Evolutionary conservation across 345 rosid genomes (phyloP).

Genomic region (Salix purpurea): DNA sequence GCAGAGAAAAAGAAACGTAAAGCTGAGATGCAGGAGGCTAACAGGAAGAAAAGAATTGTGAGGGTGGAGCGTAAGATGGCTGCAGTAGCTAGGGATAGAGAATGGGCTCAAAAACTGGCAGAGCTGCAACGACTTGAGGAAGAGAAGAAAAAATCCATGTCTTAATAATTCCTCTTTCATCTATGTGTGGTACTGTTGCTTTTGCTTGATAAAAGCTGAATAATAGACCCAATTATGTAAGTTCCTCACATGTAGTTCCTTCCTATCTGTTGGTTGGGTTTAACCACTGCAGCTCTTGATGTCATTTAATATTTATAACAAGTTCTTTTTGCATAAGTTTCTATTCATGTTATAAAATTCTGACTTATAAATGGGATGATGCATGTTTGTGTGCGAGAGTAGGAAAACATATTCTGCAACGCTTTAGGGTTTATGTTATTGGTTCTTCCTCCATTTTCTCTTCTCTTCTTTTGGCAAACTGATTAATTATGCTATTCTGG

Average conservation of each 20-base stretch:
- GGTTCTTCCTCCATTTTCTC: no score
- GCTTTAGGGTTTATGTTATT: no score
- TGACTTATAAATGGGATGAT: no score
- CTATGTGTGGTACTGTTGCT: not conserved
- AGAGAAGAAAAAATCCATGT: constrained; percentile 59
- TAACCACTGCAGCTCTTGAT: not conserved
- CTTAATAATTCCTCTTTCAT: constrained; percentile 1
- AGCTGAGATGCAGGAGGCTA: constrained; percentile 77
- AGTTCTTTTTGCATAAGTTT: no score
- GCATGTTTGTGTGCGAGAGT: not conserved
- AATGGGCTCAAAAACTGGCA: constrained; percentile 68
- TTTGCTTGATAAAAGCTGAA: not conserved
- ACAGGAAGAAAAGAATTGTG: constrained; percentile 55
- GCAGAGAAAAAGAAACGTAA: constrained; percentile 91
- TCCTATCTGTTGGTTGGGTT: not conserved
- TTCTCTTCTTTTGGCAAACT: no score
- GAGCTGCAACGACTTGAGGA: constrained; percentile 72
- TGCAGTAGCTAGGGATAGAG: constrained; percentile 85
- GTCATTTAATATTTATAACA: not conserved
- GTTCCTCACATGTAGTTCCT: not conserved
- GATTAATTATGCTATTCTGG: no score
- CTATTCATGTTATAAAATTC: no score
- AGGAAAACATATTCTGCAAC: not conserved
- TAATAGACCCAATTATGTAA: not conserved
- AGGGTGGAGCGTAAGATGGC: constrained; percentile 73